Evolutionary conservation across 2,329 filamentous ascomycete genomes (phyloP).

Genomic region (Verticillium albo-atrum): DNA sequence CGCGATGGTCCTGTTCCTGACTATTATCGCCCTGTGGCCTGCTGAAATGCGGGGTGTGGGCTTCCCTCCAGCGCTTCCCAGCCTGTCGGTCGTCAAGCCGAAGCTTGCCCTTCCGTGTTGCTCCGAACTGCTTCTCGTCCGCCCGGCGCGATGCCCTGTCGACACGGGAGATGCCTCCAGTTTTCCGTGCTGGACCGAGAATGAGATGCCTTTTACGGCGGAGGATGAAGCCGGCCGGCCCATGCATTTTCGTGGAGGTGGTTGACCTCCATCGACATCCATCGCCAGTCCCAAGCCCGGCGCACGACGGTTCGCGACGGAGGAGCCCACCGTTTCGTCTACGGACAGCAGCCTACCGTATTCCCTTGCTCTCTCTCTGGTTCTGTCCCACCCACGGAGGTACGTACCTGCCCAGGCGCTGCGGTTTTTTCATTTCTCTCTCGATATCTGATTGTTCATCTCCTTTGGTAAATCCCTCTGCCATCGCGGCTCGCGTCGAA

Average conservation of each 20-base stretch:
- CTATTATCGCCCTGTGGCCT: slow-evolving; percentile 15
- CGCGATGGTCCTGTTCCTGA: slow-evolving; percentile 15
- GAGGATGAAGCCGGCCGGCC: background rate
- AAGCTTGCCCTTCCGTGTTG: background rate
- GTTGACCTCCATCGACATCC: background rate
- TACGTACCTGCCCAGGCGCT: background rate
- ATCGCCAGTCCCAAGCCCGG: background rate
- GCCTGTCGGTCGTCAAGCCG: background rate
- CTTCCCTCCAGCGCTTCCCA: background rate
- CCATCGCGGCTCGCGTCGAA: background rate
- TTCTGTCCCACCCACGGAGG: background rate
- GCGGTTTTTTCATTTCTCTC: background rate
- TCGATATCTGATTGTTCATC: background rate
- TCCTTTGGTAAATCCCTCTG: background rate
- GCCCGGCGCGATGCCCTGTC: background rate
- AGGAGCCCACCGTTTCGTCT: background rate
- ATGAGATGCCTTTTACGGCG: background rate
- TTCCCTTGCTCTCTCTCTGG: background rate
- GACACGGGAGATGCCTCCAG: background rate
- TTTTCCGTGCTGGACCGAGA: background rate
- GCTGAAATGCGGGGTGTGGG: slow-evolving; percentile 1
- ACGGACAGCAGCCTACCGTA: background rate
- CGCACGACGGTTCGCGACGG: background rate
- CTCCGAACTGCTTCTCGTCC: background rate
- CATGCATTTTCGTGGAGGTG: background rate